Base-by-base conservation (phyloP, 164 flowering plant genomes). In the Kalanchoe fedtschenkoi region DNA sequence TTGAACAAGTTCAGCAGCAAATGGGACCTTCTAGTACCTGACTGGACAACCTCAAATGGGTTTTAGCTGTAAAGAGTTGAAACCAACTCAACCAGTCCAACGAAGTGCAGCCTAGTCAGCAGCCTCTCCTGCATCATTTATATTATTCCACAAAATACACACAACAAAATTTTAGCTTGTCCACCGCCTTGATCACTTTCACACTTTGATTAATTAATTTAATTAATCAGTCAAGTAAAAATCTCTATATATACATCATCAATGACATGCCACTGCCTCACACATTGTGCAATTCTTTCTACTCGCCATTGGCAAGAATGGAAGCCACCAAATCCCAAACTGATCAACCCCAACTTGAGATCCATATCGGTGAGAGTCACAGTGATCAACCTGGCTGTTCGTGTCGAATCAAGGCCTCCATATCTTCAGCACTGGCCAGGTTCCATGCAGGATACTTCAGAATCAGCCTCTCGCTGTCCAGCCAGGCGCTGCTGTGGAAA, bases 401-500 rank as follows among this genome's bases (percentile, higher is more conserved):
- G 14, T 47, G 28, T 47, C 54, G 11, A 47, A 22, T 47, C 54
- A 22, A 47, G 29, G 24, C 13, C 2, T 47, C 28, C 14, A 22
- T 47, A 7, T 47, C 54, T 22, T 11, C 28, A 47, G 8, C 54
- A 47, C 54, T 58, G 61, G 38, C 61, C 13, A 58, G 32, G 38
- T 58, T 56, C 15, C 63, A 61, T 61, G 63, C 63, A 13, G 63
- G 63, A 4, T 61, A 61, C 33, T 61, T 61, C 21, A 39, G 63
- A 61, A 26, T 61, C 22, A 61, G 51, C 51, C 51, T 61, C 32
- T 61, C 63, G 10, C 14, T 61, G 4, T 24, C 32, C 3, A 39
- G 51, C 63, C 63, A 61, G 39, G 24, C 63, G 6, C 39, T 61
- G 19, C 17, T 61, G 22, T 61, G 63, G 63, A 61, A 61, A 39